Evolutionary conservation across 306 rosid species (phyloP).

Genomic region (Castanea sativa): DNA sequence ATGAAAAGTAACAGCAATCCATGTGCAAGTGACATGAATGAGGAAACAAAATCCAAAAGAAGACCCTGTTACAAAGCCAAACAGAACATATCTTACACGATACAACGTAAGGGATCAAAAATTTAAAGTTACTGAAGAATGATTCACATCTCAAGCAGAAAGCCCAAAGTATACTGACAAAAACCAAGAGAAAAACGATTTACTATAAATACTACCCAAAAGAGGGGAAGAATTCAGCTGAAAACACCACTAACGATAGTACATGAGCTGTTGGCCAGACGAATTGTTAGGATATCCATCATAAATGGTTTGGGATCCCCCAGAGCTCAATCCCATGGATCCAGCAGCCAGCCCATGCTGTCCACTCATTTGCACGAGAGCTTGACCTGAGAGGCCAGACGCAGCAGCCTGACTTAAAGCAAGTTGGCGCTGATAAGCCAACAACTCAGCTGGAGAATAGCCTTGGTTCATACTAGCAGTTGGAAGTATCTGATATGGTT

Average conservation of each 20-base stretch:
- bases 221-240: constrained; percentile 6
- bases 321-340: constrained; percentile 57
- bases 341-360: constrained; percentile 57
- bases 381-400: constrained; percentile 63
- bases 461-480: constrained; percentile 64
- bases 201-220: constrained; percentile 20
- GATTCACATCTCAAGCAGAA: constrained; percentile 39
- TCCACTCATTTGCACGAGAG: constrained; percentile 57
- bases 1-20: constrained; percentile 23
- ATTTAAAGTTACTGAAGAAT: constrained; percentile 21
- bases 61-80: constrained; percentile 30
- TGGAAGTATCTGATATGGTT: constrained; percentile 68
- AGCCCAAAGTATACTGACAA: constrained; percentile 13
- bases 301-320: constrained; percentile 63
- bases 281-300: constrained; percentile 66
- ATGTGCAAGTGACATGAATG: constrained; percentile 26
- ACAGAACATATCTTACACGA: constrained; percentile 32
- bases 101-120: constrained; percentile 39
- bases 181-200: constrained; percentile 29
- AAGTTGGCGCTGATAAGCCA: constrained; percentile 78
- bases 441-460: constrained; percentile 64
- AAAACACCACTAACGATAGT: constrained; percentile 44
- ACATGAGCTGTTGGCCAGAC: constrained; percentile 71
- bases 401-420: constrained; percentile 70
- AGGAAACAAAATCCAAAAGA: constrained; percentile 33